These are phyloP conservation scores for Podospora bellae-mahoneyi DNA, from an alignment of 495 filamentous ascomycete species.

Conservation along the genomic window DNA sequence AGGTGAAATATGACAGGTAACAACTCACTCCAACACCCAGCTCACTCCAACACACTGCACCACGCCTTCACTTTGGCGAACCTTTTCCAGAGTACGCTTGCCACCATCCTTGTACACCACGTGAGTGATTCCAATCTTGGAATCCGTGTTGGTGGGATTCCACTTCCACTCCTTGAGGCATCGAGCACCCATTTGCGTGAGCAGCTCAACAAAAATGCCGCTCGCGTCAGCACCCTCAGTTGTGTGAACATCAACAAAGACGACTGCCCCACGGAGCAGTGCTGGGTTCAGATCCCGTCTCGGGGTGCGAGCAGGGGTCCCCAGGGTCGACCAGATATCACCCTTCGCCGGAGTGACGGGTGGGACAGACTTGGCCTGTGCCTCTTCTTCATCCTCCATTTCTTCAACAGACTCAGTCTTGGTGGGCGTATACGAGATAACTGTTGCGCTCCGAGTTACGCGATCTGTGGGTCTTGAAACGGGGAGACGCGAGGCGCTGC, in stretches of 20 bases:
- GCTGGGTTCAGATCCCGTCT: constrained; percentile 48
- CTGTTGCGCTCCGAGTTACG: constrained; percentile 40
- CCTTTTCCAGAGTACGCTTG: constrained; percentile 82
- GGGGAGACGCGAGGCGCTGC: constrained; percentile 53
- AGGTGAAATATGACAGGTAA: constrained; percentile 20
- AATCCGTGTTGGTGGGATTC: constrained; percentile 55
- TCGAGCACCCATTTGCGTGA: constrained; percentile 80
- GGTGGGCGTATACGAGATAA: constrained; percentile 44
- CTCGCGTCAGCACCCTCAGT: constrained; percentile 84
- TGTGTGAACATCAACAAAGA: constrained; percentile 93
- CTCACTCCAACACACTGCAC: constrained; percentile 82
- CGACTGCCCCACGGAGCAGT: constrained; percentile 67
- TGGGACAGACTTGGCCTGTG: constrained; percentile 20
- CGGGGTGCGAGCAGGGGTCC: constrained; percentile 54
- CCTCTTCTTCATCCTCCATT: constrained; percentile 21
- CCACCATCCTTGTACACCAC: constrained; percentile 94
- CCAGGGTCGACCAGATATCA: constrained; percentile 48
- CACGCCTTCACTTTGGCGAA: constrained; percentile 65
- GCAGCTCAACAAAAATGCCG: constrained; percentile 74
- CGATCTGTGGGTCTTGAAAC: constrained; percentile 30
- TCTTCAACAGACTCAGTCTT: constrained; percentile 30
- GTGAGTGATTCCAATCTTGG: constrained; percentile 83
- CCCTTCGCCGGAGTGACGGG: constrained; percentile 37
- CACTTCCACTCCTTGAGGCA: constrained; percentile 83
- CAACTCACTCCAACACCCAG: constrained; percentile 83